Conservation (phyloP, 306 rosid species). For the Lithocarpus polystachyus region DNA sequence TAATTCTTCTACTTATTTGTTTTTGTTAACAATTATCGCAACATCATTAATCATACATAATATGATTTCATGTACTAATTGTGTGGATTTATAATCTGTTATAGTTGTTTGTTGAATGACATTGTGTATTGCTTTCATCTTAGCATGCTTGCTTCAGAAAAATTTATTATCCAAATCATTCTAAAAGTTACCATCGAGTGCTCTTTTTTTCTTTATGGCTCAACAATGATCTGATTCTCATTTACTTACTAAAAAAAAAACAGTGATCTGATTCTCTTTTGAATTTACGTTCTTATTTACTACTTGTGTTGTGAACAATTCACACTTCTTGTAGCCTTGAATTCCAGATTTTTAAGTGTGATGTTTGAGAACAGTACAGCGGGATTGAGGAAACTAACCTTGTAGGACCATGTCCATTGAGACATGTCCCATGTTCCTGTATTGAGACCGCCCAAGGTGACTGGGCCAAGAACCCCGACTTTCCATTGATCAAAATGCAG, state of each 20-base stretch:
- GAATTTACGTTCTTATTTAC: no score
- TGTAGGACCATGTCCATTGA: constrained; percentile 76
- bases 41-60: no score
- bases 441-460: constrained; percentile 72
- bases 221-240: neutral
- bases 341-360: neutral
- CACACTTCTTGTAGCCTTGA: neutral
- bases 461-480: constrained; percentile 86
- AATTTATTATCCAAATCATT: neutral
- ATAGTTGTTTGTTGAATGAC: no score
- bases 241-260: no score
- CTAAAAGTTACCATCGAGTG: neutral
- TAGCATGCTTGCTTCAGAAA: neutral
- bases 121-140: no score
- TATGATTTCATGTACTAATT: no score
- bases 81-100: no score
- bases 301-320: neutral
- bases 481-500: constrained; percentile 83
- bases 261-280: no score
- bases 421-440: constrained; percentile 88
- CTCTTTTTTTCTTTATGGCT: neutral
- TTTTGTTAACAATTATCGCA: no score
- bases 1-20: no score
- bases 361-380: neutral
- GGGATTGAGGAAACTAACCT: constrained; percentile 45